These are phyloP conservation scores for Ogataea ramenticola DNA, from an alignment of 805 yeast species.

Conservation along the genomic window DNA sequence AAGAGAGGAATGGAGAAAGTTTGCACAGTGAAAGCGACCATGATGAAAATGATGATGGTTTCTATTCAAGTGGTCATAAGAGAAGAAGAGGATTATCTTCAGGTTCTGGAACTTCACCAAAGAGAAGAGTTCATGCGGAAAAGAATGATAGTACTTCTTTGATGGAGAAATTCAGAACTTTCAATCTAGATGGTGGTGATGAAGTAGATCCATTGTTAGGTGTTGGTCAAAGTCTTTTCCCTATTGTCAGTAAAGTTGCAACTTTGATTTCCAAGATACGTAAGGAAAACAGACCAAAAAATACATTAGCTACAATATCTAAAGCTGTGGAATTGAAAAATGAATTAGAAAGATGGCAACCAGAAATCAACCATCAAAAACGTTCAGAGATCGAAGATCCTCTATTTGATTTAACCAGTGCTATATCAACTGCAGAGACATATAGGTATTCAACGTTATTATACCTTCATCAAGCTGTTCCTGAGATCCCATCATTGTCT, in stretches of 20 bases:
- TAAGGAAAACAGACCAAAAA: constrained; percentile 22
- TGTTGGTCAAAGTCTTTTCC: constrained; percentile 57
- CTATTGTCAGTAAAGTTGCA: constrained; percentile 59
- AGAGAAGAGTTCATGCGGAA: not conserved
- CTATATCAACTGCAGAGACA: constrained; percentile 65
- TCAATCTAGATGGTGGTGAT: constrained; percentile 27
- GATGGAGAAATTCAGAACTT: constrained; percentile 33
- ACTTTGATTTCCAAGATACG: constrained; percentile 35
- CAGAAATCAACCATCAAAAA: constrained; percentile 21
- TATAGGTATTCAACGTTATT: constrained; percentile 53
- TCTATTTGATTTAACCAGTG: constrained; percentile 49
- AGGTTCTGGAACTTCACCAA: not conserved
- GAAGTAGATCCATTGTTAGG: constrained; percentile 61
- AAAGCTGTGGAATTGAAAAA: constrained; percentile 47
- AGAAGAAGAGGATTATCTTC: not conserved
- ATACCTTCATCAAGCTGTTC: constrained; percentile 64
- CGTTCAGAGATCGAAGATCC: constrained; percentile 30
- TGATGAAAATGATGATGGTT: not conserved
- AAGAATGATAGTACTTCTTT: constrained; percentile 10
- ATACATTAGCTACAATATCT: constrained; percentile 41
- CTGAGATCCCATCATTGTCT: constrained; percentile 51
- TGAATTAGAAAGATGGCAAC: constrained; percentile 51
- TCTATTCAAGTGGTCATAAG: not conserved
- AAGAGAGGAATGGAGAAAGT: not conserved
- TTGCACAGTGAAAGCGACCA: not conserved